Conservation (phyloP, 225 moss, liverwort and hornwort species). For the Pseudoscleropodium purum region DNA sequence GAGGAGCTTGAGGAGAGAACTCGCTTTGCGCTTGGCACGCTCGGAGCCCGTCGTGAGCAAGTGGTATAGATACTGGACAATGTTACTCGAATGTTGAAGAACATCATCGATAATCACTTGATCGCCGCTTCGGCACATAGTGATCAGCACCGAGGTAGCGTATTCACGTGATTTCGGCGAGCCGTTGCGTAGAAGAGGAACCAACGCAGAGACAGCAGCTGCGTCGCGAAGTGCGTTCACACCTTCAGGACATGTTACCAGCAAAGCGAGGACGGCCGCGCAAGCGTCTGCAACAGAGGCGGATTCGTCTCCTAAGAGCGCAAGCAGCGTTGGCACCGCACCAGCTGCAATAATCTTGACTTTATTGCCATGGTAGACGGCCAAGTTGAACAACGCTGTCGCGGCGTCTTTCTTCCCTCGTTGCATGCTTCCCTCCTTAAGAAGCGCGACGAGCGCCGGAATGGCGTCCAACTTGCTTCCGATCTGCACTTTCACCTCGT, state of each 20-base stretch:
- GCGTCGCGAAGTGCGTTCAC: conserved; percentile 26
- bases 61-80: conserved; percentile 32
- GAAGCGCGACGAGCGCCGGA: conserved; percentile 47
- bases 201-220: conserved; percentile 21
- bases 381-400: conserved; percentile 66
- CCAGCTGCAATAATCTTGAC: conserved; percentile 48
- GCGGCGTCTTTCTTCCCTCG: conserved; percentile 72
- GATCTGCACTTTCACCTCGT: conserved; percentile 56
- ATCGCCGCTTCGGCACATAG: conserved; percentile 38
- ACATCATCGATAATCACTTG: conserved; percentile 12
- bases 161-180: conserved; percentile 52
- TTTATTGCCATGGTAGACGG: conserved; percentile 61
- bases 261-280: conserved; percentile 46
- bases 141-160: conserved; percentile 27
- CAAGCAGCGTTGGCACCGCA: conserved; percentile 40
- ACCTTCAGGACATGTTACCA: conserved; percentile 33
- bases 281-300: conserved; percentile 32
- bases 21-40: conserved; percentile 40
- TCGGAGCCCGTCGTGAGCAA: conserved; percentile 35
- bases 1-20: conserved; percentile 35
- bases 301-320: conserved; percentile 20
- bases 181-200: conserved; percentile 41
- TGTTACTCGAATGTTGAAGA: conserved; percentile 12
- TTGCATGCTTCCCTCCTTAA: conserved; percentile 42
- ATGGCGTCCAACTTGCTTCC: conserved; percentile 50